Base-by-base conservation (phyloP, 2,329 filamentous ascomycete species). In the Sporothrix euskadiensis region DNA sequence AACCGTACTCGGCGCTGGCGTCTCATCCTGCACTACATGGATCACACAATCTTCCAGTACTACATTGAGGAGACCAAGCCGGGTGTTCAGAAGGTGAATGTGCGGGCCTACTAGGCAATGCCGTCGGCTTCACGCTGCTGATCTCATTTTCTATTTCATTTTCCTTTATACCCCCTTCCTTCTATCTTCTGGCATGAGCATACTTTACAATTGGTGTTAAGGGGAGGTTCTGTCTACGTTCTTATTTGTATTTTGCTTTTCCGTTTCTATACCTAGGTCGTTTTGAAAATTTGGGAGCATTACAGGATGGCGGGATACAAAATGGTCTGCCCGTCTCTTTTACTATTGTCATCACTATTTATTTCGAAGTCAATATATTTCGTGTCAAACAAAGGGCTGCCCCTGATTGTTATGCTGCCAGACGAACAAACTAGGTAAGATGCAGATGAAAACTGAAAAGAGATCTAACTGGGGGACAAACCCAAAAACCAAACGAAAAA, bases 21-120 rank as follows among this genome's bases (percentile, higher is more conserved):
- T 74, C 76, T 95, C 73, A 87, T 95, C 79, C 81, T 94, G 80
- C 89, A 92, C 79, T 94, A 91, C 79, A 86, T 86, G 73, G 89
- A 94, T 80, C 89, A 92, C 77, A 87, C 88, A 1, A 86, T 94
- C 39, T 78, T 93, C 76, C 90, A 87, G 74, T 94, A 94, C 81
- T 90, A 93, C 80, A 80, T 94, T 71, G 73, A 77, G 71, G 71
- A 70, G 71, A 73, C n/a, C 49, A 61, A 76, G 71, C 52, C 57
- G 12, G 63, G 59, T 32, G 56, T 59, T 16, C 14, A 59, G 16
- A 59, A 59, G 56, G 6, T 59, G n/a, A 35, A 59, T 6, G 56
- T 59, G 56, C 30, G 30, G 30, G 2, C 56, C 3, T 65, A 44
- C n/a, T 65, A 39, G 22, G 9, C 12, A 59, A 19, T 12, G 10